Evolutionary conservation across 768 basidiomycete species (phyloP).

Genomic region (Calocybe cyanea): DNA sequence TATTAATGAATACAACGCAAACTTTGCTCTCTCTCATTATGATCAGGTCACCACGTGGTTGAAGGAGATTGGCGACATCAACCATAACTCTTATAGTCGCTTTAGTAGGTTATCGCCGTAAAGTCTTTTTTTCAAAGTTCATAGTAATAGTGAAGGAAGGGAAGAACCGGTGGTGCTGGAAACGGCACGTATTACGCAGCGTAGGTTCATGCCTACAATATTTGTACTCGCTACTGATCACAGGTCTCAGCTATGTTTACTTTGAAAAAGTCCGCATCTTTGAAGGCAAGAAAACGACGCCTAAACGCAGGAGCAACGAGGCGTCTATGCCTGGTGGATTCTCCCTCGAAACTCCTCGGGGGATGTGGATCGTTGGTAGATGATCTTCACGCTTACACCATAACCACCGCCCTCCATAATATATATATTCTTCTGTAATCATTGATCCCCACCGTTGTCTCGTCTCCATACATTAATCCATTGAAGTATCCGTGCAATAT

Average conservation of each 20-base stretch:
- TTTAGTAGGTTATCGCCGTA: constrained; percentile 33
- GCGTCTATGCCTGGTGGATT: constrained; percentile 21
- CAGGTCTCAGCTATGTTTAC: constrained; percentile 35
- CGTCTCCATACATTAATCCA: constrained; percentile 81
- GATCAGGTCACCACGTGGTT: constrained; percentile 23
- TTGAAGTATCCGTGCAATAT: constrained; percentile 79
- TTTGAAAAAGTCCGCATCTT: constrained; percentile 45
- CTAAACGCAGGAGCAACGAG: constrained; percentile 35
- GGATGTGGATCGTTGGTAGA: constrained; percentile 14
- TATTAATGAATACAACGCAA: constrained; percentile 20
- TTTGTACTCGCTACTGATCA: background rate
- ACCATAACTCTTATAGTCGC: constrained; percentile 39
- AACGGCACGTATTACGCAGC: constrained; percentile 45
- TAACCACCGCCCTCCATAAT: too few species aligned
- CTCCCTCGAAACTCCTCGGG: constrained; percentile 23
- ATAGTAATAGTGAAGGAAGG: constrained; percentile 35
- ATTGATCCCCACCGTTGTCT: constrained; percentile 25
- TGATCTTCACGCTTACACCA: background rate
- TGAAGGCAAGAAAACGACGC: constrained; percentile 45
- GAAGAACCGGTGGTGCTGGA: constrained; percentile 34
- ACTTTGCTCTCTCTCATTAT: too few species aligned
- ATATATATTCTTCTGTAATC: constrained; percentile 4
- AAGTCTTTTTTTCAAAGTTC: background rate
- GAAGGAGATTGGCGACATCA: constrained; percentile 41
- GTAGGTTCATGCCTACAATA: constrained; percentile 22